Percentiles rank a stretch among this genome's conserved stretches.
Evolutionary conservation across 2,329 filamentous ascomycete species (phyloP).

Genomic region (Trichoderma harzianum): DNA sequence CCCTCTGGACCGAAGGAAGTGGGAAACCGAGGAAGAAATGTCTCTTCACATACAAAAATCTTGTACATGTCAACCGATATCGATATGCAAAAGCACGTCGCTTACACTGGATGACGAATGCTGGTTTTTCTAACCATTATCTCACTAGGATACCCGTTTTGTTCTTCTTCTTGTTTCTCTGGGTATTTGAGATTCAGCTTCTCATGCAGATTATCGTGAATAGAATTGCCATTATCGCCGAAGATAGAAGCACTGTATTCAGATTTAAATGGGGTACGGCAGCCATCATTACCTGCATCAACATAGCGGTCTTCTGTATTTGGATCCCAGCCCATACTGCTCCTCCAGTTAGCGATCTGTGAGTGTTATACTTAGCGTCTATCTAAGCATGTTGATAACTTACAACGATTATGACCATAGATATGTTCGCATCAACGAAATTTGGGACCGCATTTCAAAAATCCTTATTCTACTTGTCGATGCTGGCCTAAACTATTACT

Average conservation of each 20-base stretch:
- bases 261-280: slow-evolving; percentile 47
- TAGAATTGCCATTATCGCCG: slow-evolving; percentile 41
- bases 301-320: slow-evolving; percentile 51
- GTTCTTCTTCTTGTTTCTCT: slow-evolving; percentile 2
- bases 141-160: background rate
- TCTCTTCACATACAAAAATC: background rate
- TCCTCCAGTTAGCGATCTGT: background rate
- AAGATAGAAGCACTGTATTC: slow-evolving; percentile 28
- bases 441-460: slow-evolving; percentile 54
- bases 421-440: slow-evolving; percentile 42
- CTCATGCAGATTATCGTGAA: slow-evolving; percentile 46
- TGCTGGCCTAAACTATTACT: slow-evolving; percentile 50
- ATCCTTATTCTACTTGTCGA: slow-evolving; percentile 50
- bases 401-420: slow-evolving; percentile 16
- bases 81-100: too few relatives aligned
- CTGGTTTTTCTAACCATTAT: background rate
- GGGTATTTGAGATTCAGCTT: slow-evolving; percentile 35
- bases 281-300: slow-evolving; percentile 44
- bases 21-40: background rate
- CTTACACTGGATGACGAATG: background rate
- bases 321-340: slow-evolving; percentile 48
- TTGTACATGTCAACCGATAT: background rate
- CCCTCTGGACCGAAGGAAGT: background rate
- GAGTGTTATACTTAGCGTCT: background rate
- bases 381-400: background rate